A percentile compares a stretch with the other conserved stretches of the same genome.
phyloP scores from a whole-genome alignment of 495 filamentous ascomycete genomes.

The Aspergillus indologenus region DNA sequence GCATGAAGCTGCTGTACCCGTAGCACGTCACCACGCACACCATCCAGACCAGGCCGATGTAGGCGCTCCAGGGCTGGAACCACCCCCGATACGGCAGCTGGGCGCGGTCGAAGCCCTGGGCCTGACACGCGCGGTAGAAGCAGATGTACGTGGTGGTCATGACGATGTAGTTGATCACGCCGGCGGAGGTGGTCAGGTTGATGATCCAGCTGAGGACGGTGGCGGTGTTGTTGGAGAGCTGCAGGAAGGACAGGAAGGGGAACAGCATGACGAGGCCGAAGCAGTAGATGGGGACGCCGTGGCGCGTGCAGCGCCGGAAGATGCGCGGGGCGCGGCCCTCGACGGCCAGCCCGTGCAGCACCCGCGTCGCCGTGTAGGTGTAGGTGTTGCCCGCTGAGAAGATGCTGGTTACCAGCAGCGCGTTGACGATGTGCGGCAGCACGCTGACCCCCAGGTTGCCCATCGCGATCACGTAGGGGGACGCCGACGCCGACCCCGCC shows the following conservation, averaged over 20 bases:
- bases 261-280: slow-evolving; percentile 24
- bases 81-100: slow-evolving; percentile 53
- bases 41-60: slow-evolving; percentile 44
- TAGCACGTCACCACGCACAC: slow-evolving; percentile 43
- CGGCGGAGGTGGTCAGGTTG: slow-evolving; percentile 49
- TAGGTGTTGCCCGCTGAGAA: slow-evolving; percentile 68
- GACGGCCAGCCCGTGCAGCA: slow-evolving; percentile 44
- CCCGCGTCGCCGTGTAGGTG: slow-evolving; percentile 67
- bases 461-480: slow-evolving; percentile 55
- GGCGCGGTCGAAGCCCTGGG: slow-evolving; percentile 53
- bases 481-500: slow-evolving; percentile 34
- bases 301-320: slow-evolving; percentile 32
- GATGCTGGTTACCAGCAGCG: slow-evolving; percentile 60
- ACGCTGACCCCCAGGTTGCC: slow-evolving; percentile 55
- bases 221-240: slow-evolving; percentile 8
- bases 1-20: slow-evolving; percentile 52
- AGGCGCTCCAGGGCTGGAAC: slow-evolving; percentile 56
- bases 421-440: slow-evolving; percentile 69
- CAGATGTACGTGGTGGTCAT: slow-evolving; percentile 51
- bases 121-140: slow-evolving; percentile 54
- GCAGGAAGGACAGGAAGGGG: slow-evolving; percentile 25
- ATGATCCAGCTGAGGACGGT: slow-evolving; percentile 47
- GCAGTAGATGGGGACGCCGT: slow-evolving; percentile 37
- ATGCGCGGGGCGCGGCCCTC: slow-evolving; percentile 35
- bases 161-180: slow-evolving; percentile 56